These are phyloP conservation scores for Phytophthora pseudosyringae DNA, from an alignment of 352 stramenopile species.

Conservation along the genomic window DNA sequence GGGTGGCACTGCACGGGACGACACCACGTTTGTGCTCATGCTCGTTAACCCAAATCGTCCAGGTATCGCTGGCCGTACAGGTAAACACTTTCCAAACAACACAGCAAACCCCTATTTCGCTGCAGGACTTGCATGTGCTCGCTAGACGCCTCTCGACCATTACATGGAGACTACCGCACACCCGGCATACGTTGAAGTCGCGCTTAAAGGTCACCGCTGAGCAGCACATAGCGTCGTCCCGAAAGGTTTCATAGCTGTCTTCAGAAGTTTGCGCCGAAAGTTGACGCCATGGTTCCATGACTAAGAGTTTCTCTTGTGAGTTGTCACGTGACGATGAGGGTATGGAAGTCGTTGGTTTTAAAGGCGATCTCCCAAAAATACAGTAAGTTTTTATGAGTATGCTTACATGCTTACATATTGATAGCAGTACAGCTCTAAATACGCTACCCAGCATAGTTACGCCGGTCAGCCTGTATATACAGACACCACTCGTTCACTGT, in stretches of 20 bases:
- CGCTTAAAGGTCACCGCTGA: neutral
- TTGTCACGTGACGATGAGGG: too few species aligned
- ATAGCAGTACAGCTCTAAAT: too few species aligned
- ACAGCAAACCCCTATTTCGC: neutral
- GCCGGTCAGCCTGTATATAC: neutral
- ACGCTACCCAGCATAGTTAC: neutral
- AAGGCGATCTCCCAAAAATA: too few species aligned
- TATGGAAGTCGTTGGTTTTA: too few species aligned
- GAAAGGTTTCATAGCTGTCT: neutral
- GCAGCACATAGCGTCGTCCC: neutral
- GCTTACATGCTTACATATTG: too few species aligned
- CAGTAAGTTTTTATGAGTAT: too few species aligned
- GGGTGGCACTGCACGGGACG: neutral
- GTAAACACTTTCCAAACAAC: neutral
- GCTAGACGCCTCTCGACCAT: neutral
- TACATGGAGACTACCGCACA: neutral
- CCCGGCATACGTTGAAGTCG: slow-evolving; percentile 3
- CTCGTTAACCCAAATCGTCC: slow-evolving; percentile 1
- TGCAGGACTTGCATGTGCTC: neutral
- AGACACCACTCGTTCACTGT: neutral
- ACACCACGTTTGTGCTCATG: neutral
- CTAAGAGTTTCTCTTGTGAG: too few species aligned
- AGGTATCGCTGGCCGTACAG: neutral
- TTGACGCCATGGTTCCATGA: slow-evolving; percentile 1
- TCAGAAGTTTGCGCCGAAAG: neutral